phyloP scores from a whole-genome alignment of 2,329 filamentous ascomycete genomes.

The Pseudocercospora fuligena region DNA sequence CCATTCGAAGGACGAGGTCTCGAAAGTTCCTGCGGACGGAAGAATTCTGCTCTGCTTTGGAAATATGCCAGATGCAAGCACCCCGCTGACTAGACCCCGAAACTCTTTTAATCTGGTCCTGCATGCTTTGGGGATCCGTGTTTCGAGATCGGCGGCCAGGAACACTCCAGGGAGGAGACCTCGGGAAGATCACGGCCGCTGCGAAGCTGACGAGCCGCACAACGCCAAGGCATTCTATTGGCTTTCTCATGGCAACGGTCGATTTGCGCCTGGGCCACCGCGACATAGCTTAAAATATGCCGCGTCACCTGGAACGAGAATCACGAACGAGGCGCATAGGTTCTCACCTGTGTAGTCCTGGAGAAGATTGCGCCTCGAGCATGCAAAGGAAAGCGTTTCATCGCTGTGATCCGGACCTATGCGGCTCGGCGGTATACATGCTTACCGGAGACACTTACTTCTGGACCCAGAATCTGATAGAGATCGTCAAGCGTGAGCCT shows the following conservation, averaged over 20 bases:
- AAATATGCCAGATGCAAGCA: too few species aligned
- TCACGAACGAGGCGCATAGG: too few species aligned
- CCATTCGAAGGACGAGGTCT: neutral
- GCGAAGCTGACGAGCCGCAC: neutral
- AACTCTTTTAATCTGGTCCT: neutral
- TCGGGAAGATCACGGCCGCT: neutral
- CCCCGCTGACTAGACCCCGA: neutral
- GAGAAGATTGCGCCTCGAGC: neutral
- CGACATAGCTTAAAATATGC: neutral
- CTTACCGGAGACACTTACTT: neutral
- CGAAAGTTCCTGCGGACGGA: neutral
- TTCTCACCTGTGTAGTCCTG: neutral
- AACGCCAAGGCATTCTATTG: neutral
- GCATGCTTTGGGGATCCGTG: too few species aligned
- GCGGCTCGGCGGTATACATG: slow-evolving; percentile 1
- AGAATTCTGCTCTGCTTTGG: neutral
- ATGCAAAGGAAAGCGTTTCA: neutral
- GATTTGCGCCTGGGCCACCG: neutral
- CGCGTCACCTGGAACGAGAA: neutral
- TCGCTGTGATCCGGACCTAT: neutral
- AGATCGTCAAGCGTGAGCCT: slow-evolving; percentile 1
- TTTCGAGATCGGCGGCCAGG: neutral
- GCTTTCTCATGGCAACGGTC: neutral
- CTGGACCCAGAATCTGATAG: neutral
- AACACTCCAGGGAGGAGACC: neutral